Evolutionary conservation across 495 filamentous ascomycete species (phyloP).

Genomic region (Penicillium angulare): DNA sequence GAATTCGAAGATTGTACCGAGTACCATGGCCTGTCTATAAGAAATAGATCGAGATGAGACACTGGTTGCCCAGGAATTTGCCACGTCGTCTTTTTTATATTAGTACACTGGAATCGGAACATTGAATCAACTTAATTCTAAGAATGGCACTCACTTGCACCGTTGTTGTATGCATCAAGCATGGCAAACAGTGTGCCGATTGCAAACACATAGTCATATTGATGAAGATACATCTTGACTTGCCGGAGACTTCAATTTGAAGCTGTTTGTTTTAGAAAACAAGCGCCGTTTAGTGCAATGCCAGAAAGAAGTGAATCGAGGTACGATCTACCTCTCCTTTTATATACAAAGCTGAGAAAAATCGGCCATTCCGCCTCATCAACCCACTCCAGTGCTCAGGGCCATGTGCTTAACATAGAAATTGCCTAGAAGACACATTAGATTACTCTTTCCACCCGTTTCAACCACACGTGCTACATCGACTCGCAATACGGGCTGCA

Average conservation of each 20-base stretch:
- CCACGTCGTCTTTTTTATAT: conserved; percentile 60
- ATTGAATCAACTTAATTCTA: too few species aligned
- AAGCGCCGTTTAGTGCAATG: too few species aligned
- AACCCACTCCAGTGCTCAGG: not conserved
- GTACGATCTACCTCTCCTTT: not conserved
- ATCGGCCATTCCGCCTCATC: not conserved
- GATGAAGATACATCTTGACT: conserved; percentile 50
- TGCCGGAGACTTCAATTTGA: too few species aligned
- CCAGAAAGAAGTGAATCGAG: not conserved
- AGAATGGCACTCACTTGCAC: conserved; percentile 51
- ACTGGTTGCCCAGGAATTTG: conserved; percentile 71
- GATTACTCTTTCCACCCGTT: not conserved
- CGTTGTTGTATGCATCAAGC: conserved; percentile 71
- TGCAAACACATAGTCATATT: conserved; percentile 71
- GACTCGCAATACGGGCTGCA: conserved; percentile 11
- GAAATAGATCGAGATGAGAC: conserved; percentile 67
- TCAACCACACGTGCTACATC: conserved; percentile 15
- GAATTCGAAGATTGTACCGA: conserved; percentile 64
- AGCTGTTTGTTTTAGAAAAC: too few species aligned
- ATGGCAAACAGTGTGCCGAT: conserved; percentile 75
- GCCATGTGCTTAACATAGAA: too few species aligned
- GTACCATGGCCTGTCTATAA: conserved; percentile 66
- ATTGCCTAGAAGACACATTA: not conserved
- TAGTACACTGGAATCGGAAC: not conserved
- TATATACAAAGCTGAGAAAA: not conserved